A percentile compares a stretch with the other conserved stretches of the same genome.
Conservation (phyloP, 164 flowering plant species). For the Saururus chinensis region DNA sequence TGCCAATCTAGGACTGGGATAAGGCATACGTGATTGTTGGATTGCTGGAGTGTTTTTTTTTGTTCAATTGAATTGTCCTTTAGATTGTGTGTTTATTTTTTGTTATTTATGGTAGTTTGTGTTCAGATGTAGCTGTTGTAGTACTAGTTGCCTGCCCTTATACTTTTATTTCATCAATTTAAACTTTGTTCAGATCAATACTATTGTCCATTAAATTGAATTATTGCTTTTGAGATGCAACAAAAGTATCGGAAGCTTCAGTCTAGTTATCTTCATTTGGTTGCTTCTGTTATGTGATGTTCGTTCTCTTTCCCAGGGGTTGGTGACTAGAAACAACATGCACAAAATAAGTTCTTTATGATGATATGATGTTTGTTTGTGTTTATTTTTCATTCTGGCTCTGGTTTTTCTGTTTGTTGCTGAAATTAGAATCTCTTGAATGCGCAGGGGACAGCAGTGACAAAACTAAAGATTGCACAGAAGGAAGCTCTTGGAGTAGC, state of each 20-base stretch:
- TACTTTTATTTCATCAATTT: too few relatives aligned
- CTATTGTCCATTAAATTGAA: too few relatives aligned
- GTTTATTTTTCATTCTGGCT: background rate
- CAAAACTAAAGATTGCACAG: constrained; percentile 89
- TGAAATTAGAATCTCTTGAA: background rate
- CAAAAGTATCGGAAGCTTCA: background rate
- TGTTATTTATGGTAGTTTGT: too few relatives aligned
- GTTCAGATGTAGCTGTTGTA: too few relatives aligned
- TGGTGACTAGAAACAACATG: background rate
- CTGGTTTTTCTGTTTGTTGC: background rate
- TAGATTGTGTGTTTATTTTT: too few relatives aligned
- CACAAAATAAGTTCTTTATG: too few relatives aligned
- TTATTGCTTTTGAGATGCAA: background rate
- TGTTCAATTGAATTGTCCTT: too few relatives aligned
- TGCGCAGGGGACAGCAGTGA: constrained; percentile 79
- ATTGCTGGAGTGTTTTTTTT: too few relatives aligned
- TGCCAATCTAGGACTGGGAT: too few relatives aligned
- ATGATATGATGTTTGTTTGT: background rate
- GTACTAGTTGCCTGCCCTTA: too few relatives aligned
- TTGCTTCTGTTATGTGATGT: background rate
- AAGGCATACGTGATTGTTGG: too few relatives aligned
- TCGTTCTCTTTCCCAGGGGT: background rate
- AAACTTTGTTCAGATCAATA: too few relatives aligned
- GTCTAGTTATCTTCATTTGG: background rate
- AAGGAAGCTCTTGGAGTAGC: constrained; percentile 96